Evolutionary conservation across 2,329 filamentous ascomycete genomes (phyloP), one percentile per base, ranked within the genome.

Genomic region (Stylonectria norvegica): DNA sequence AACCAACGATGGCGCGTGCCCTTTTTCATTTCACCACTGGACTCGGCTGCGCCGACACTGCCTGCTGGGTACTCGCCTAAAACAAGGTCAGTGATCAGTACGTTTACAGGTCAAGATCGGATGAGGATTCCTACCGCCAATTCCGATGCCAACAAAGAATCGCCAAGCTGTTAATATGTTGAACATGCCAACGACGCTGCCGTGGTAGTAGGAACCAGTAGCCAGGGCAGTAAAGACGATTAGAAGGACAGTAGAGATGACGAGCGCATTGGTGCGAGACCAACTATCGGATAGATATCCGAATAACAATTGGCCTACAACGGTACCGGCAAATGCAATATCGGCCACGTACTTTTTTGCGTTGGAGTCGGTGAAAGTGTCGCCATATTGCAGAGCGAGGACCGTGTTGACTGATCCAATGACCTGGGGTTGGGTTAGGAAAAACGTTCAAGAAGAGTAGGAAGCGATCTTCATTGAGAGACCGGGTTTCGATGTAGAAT

Each of bases 1-100:
- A 90, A 96, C 88, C 89, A 95, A 27, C 85, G 75, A 60, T 96
- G 91, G n/a, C 90, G 75, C 12, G 85, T 84, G 9, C 90, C 90
- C 12, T 68, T 64, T 62, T 89, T 88, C 43, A 96, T 71, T 60
- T 94, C 88, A 16, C 87, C 86, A 0, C 85, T 90, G 4, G 84
- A 85, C 65, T 96, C 90, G 3, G 89, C 87, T 38, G 81, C 86
- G 2, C 85, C 86, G 1, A 96, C 90, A 43, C 81, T 87, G 4
- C 90, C 90, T 29, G 86, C 86, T 1, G 86, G 86, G 55, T 89
- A 90, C 63, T 91, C 86, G 40, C 84, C 69, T 70, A 35, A n/a
- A 6, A 8, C 19, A 4, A 2, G 2, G n/a, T 45, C 2, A 43
- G 18, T 18, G 0, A 9, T 34, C 7, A 34, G 3, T 5, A 18